phyloP scores from a whole-genome alignment of 139 green algal genomes.

The Mesotaenium endlicherianum region DNA sequence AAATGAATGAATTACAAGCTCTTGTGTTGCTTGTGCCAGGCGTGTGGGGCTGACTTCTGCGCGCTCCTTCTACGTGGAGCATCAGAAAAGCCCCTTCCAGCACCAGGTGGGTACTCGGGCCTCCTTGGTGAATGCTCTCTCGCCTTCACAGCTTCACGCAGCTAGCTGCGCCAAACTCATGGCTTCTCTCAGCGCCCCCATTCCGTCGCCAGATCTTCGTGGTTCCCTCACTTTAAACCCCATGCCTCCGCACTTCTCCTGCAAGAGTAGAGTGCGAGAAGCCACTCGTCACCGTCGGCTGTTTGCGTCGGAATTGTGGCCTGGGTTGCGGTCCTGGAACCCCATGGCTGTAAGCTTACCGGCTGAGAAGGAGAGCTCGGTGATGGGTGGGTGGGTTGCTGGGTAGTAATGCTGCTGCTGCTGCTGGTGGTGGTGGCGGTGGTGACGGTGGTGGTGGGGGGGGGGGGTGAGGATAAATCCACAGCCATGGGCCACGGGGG shows the following conservation, averaged over 20 bases:
- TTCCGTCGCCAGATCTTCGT: too few relatives aligned
- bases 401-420: not conserved
- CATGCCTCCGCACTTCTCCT: not conserved
- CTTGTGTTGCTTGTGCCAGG: not conserved
- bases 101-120: slow-evolving; percentile 4
- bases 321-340: not conserved
- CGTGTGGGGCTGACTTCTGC: slow-evolving; percentile 7
- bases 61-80: slow-evolving; percentile 42
- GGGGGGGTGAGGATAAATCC: not conserved
- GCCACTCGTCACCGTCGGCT: not conserved
- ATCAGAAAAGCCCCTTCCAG: slow-evolving; percentile 49
- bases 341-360: not conserved
- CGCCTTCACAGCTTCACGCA: not conserved
- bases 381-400: not conserved
- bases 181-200: too few relatives aligned
- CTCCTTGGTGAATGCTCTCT: not conserved
- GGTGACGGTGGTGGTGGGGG: not conserved
- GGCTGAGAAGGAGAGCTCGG: not conserved
- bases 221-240: not conserved
- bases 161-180: not conserved
- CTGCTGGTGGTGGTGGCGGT: not conserved
- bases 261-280: not conserved
- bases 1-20: not conserved
- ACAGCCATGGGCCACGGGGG: slow-evolving; percentile 36
- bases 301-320: not conserved